Percentiles rank a stretch among this genome's conserved stretches.
Conservation (phyloP, 2,329 filamentous ascomycete genomes). For the Corynespora cassiicola region DNA sequence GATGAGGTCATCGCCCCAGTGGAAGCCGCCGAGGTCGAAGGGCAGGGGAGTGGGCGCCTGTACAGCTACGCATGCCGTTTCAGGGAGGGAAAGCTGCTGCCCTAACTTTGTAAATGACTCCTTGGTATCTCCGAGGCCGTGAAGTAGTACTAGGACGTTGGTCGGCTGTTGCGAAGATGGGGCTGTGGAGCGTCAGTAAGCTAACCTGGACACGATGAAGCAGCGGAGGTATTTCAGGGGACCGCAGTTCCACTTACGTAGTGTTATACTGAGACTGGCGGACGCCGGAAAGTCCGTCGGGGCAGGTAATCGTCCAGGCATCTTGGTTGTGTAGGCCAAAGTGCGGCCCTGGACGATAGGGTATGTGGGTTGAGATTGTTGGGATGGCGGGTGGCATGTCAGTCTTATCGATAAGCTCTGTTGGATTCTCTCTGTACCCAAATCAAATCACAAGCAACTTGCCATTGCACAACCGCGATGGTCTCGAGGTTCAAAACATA, state of each 20-base stretch:
- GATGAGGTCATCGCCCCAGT: conserved; percentile 67
- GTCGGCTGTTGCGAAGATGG: conserved; percentile 66
- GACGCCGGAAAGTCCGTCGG: conserved; percentile 50
- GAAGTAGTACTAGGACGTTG: conserved; percentile 80
- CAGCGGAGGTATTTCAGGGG: not conserved
- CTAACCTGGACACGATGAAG: not conserved
- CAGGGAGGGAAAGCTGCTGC: conserved; percentile 72
- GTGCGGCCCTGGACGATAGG: too few relatives aligned
- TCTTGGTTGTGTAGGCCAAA: conserved; percentile 30
- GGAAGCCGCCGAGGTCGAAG: conserved; percentile 69
- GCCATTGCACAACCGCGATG: too few relatives aligned
- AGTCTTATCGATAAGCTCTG: too few relatives aligned
- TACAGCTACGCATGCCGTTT: conserved; percentile 76
- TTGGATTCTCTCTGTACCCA: too few relatives aligned
- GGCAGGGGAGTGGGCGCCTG: conserved; percentile 75
- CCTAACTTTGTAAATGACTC: conserved; percentile 73
- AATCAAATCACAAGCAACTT: too few relatives aligned
- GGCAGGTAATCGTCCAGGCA: conserved; percentile 53
- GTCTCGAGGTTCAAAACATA: too few relatives aligned
- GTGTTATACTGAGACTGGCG: conserved; percentile 50
- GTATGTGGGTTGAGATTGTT: too few relatives aligned
- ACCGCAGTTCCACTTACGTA: conserved; percentile 46
- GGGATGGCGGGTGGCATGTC: too few relatives aligned
- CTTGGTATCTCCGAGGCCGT: conserved; percentile 82
- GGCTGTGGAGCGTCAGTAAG: conserved; percentile 32